These are phyloP conservation scores for Karstenula rhodostoma DNA, from an alignment of 2,329 filamentous ascomycete genomes.

Conservation along the genomic window DNA sequence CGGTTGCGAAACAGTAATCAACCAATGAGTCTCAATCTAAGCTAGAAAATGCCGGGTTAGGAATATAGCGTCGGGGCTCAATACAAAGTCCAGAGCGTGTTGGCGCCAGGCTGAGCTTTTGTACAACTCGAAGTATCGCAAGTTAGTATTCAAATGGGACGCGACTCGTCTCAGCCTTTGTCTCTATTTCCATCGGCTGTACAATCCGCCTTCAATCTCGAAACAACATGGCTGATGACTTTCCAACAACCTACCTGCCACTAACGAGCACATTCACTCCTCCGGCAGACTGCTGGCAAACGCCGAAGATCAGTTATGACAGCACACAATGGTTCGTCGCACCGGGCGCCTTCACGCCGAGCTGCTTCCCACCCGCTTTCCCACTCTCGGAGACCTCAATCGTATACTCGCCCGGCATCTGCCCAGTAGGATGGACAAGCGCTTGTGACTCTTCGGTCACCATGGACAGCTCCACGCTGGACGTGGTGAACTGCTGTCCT, in stretches of 20 bases:
- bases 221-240: too few relatives aligned
- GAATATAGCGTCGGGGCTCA: too few relatives aligned
- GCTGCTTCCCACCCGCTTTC: slow-evolving; percentile 12
- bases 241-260: slow-evolving; percentile 2
- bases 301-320: background rate
- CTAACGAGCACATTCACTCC: slow-evolving; percentile 16
- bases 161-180: too few relatives aligned
- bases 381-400: slow-evolving; percentile 6
- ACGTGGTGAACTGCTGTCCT: slow-evolving; percentile 9
- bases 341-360: background rate
- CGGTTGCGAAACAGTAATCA: too few relatives aligned
- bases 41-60: too few relatives aligned
- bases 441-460: slow-evolving; percentile 5
- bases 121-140: too few relatives aligned
- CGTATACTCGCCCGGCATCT: slow-evolving; percentile 15
- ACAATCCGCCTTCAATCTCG: too few relatives aligned
- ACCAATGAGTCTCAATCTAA: too few relatives aligned
- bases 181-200: too few relatives aligned
- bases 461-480: background rate
- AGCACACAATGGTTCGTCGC: slow-evolving; percentile 11
- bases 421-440: slow-evolving; percentile 13
- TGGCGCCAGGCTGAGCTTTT: too few relatives aligned
- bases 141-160: too few relatives aligned
- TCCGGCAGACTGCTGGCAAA: slow-evolving; percentile 11
- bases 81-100: too few relatives aligned